Evolutionary conservation across 208 protist species (phyloP).

Genomic region (Leptomonas pyrrhocoris): DNA sequence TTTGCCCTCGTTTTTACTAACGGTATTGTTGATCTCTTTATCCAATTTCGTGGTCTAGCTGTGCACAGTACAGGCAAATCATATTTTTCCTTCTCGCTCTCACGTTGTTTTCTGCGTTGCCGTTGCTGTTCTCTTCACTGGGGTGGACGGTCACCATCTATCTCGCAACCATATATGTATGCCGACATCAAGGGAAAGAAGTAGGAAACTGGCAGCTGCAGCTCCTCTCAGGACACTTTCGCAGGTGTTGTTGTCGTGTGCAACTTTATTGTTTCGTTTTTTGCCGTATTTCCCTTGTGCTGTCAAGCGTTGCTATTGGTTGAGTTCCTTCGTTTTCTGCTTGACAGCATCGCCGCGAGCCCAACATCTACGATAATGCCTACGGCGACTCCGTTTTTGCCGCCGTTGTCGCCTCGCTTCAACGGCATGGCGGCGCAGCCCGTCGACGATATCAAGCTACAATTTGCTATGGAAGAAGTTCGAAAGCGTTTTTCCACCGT

Average conservation of each 20-base stretch:
- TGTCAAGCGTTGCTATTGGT: neutral
- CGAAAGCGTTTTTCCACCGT: constrained; percentile 29
- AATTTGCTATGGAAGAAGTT: constrained; percentile 21
- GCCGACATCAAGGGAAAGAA: too few species aligned
- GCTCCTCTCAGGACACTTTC: too few species aligned
- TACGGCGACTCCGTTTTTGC: constrained; percentile 1
- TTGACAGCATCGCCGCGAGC: neutral
- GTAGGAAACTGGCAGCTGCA: too few species aligned
- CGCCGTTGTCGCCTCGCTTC: constrained; percentile 9
- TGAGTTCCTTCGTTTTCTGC: neutral
- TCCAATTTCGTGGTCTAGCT: neutral
- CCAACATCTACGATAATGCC: neutral
- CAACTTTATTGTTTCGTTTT: neutral
- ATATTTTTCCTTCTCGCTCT: neutral
- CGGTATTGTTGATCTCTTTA: neutral
- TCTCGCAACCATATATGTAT: too few species aligned
- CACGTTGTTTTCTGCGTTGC: neutral
- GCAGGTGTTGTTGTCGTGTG: too few species aligned
- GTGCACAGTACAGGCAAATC: neutral
- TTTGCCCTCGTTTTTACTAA: constrained; percentile 12
- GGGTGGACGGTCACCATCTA: too few species aligned
- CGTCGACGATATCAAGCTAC: constrained; percentile 21
- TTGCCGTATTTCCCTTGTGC: too few species aligned
- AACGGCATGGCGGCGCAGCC: neutral
- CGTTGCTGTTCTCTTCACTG: neutral